Base-by-base conservation (phyloP, 257 asterid genomes). In the Gynochthodes officinalis region DNA sequence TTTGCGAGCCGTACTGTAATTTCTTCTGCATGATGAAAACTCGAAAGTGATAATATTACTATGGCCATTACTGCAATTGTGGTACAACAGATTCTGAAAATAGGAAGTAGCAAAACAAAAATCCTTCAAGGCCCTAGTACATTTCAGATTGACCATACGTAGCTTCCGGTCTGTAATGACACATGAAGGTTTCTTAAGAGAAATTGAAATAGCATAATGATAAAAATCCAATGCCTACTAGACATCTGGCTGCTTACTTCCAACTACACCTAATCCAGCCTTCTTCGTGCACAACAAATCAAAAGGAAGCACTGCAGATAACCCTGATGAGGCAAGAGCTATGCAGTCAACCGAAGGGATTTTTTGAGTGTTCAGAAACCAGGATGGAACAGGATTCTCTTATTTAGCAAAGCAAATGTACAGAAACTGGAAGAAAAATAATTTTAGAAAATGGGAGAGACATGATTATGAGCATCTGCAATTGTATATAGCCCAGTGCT, bases 91-190 rank as follows among this genome's bases (percentile, higher is more conserved):
- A 78, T 66, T 69, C 63, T 71, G 76, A 72, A 77, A 72, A 67
- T 72, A 42, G 71, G 73, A 76, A 61, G 75, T 72, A 71, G 75
- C 58, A 59, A 70, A 68, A 77, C 19, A 70, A 84, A 81, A 82
- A 57, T 69, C 80, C 83, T 78, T 84, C 84, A 79, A 87, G 77
- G 88, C 85, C 72, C 12, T 7, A 43, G 9, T 25, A 70, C 35
- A 70, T 61, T 53, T 69, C 13, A 23, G 58, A 60, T 33, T 25
- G 18, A 57, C 61, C 66, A 50, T 64, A 37, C 4, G 54, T 32
- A 40, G 46, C 25, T 57, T 1, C 42, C 28, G 28, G 60, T 35
- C 75, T 42, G 69, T 19, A 59, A 55, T 42, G 25, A 42, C 3
- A 32, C 42, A 46, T 33, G 39, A 39, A 37, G 42, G 7, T 37